Conservation (phyloP, 768 basidiomycete species). For the Termitomyces sp. region DNA sequence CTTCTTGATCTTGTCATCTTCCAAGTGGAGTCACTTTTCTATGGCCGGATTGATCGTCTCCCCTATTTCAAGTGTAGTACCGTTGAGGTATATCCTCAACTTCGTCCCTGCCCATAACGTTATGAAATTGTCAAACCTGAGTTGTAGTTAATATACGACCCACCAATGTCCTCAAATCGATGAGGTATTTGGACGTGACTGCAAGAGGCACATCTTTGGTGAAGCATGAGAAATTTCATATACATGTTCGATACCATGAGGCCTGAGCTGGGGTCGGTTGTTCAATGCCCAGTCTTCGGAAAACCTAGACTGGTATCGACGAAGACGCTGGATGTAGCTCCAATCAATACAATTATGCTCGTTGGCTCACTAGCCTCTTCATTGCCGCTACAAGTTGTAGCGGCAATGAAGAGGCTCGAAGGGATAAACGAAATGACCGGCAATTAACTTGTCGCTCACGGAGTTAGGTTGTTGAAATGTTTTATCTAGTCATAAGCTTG, state of each 20-base stretch:
- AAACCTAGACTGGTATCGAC: conserved; percentile 32
- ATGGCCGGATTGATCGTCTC: conserved; percentile 29
- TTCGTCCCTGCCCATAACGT: conserved; percentile 2
- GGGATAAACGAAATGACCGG: conserved; percentile 17
- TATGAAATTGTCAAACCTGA: neutral
- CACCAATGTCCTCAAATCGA: conserved; percentile 24
- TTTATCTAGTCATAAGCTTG: neutral
- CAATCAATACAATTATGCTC: conserved; percentile 26
- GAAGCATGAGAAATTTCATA: neutral
- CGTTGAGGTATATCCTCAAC: conserved; percentile 22
- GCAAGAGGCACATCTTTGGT: conserved; percentile 13
- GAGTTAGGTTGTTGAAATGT: neutral
- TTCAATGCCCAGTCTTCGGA: conserved; percentile 28
- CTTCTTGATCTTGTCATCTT: conserved; percentile 25
- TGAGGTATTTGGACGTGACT: conserved; percentile 23
- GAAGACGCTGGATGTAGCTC: conserved; percentile 23
- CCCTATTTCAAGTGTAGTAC: conserved; percentile 24
- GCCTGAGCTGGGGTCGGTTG: conserved; percentile 11
- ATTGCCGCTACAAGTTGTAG: too few species aligned
- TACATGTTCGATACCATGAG: neutral
- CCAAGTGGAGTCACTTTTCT: conserved; percentile 23
- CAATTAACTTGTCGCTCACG: neutral
- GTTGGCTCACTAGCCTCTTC: conserved; percentile 27
- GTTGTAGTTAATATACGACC: neutral
- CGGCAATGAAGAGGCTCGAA: too few species aligned